These are phyloP conservation scores for Leishmania lainsoni DNA, from an alignment of 208 protist genomes.

Conservation along the genomic window DNA sequence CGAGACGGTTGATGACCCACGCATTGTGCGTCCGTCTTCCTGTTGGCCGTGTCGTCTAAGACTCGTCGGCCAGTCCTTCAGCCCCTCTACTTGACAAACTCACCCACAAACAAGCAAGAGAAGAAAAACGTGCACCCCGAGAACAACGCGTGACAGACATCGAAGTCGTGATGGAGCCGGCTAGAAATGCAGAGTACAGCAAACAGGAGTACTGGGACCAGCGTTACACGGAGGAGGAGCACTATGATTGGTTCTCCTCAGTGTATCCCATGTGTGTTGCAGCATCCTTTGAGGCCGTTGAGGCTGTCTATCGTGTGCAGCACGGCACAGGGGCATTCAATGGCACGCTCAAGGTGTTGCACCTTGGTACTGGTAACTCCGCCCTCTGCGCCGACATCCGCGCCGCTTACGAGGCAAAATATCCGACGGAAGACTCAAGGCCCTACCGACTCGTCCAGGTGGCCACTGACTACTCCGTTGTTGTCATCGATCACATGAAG, in stretches of 20 bases:
- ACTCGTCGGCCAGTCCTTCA: not conserved
- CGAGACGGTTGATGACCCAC: not conserved
- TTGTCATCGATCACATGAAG: constrained; percentile 80
- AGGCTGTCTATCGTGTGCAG: constrained; percentile 32
- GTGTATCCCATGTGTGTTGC: constrained; percentile 57
- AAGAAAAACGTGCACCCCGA: not conserved
- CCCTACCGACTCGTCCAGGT: constrained; percentile 66
- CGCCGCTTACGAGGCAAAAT: constrained; percentile 29
- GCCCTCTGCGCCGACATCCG: constrained; percentile 67
- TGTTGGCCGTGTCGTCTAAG: not conserved
- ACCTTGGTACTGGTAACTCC: constrained; percentile 85
- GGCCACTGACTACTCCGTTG: constrained; percentile 80
- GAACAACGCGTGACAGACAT: not conserved
- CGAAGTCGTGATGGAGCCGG: constrained; percentile 17
- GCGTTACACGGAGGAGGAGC: constrained; percentile 66
- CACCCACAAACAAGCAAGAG: not conserved
- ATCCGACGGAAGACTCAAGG: constrained; percentile 7
- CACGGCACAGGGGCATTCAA: not conserved
- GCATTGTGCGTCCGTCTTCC: not conserved
- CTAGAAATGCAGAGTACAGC: constrained; percentile 70
- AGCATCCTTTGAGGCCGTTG: constrained; percentile 51
- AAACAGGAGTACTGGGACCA: constrained; percentile 76
- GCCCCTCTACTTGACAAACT: not conserved
- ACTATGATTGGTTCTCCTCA: constrained; percentile 87
- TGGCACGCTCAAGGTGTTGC: constrained; percentile 55